Percentiles rank a stretch among this genome's conserved stretches.
Evolutionary conservation across 495 filamentous ascomycete genomes (phyloP).

Genomic region (Aspergillus homomorphus): DNA sequence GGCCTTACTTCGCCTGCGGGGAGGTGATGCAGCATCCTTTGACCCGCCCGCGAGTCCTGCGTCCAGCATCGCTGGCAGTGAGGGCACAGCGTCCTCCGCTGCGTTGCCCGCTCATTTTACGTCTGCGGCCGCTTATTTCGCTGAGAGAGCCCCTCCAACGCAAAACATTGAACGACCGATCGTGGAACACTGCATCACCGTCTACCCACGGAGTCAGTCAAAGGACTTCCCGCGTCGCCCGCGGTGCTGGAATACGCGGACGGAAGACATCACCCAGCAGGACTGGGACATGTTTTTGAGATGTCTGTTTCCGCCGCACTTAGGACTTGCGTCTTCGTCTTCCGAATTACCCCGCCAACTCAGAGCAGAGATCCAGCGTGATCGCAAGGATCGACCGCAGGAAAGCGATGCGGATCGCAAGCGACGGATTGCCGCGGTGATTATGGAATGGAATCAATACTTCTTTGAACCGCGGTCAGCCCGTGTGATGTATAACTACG

Average conservation of each 20-base stretch:
- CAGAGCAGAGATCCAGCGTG: conserved; percentile 40
- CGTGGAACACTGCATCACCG: conserved; percentile 42
- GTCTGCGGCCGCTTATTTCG: conserved; percentile 47
- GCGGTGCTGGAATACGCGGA: conserved; percentile 39
- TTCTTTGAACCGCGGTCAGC: conserved; percentile 47
- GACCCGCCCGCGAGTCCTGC: conserved; percentile 15
- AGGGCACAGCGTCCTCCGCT: conserved; percentile 5
- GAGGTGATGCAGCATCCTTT: conserved; percentile 16
- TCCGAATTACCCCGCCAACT: conserved; percentile 40
- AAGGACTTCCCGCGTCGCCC: conserved; percentile 48
- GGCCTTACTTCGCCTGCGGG: conserved; percentile 17
- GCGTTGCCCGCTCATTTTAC: conserved; percentile 33
- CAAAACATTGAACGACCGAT: conserved; percentile 26
- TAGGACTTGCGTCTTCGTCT: conserved; percentile 40
- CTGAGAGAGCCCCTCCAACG: conserved; percentile 32
- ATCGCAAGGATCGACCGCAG: conserved; percentile 42
- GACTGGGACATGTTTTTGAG: conserved; percentile 53
- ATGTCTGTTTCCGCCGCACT: conserved; percentile 44
- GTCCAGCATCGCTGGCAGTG: conserved; percentile 19
- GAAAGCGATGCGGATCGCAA: conserved; percentile 44
- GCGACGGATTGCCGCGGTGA: conserved; percentile 39
- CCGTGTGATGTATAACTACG: conserved; percentile 38
- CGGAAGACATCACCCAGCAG: conserved; percentile 40
- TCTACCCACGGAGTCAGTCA: conserved; percentile 43
- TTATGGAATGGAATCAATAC: conserved; percentile 52